phyloP scores from a whole-genome alignment of 176 grass and related monocot species.

The Lolium rigidum region DNA sequence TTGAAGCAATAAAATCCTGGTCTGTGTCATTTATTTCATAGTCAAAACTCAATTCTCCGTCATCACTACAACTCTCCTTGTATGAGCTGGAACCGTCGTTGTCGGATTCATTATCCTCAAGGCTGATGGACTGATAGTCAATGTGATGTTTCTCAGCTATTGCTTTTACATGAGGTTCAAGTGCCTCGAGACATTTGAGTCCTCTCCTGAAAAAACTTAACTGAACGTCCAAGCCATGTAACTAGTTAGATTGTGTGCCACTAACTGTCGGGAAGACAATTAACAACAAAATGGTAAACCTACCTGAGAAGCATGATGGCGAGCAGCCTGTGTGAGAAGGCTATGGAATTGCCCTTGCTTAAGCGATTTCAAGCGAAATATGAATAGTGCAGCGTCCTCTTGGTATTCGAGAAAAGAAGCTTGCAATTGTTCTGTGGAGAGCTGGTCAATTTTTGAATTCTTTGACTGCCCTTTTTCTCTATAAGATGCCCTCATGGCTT shows the following conservation, averaged over 20 bases:
- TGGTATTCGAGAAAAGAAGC: slow-evolving; percentile 66
- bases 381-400: slow-evolving; percentile 77
- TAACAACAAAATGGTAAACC: slow-evolving; percentile 23
- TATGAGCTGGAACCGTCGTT: slow-evolving; percentile 58
- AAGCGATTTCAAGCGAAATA: slow-evolving; percentile 90
- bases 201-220: slow-evolving; percentile 89
- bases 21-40: slow-evolving; percentile 66
- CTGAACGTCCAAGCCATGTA: slow-evolving; percentile 46
- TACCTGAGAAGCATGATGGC: slow-evolving; percentile 96
- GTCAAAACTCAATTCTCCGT: slow-evolving; percentile 72
- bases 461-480: slow-evolving; percentile 65
- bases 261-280: slow-evolving; percentile 22
- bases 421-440: slow-evolving; percentile 65
- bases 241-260: slow-evolving; percentile 37
- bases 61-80: slow-evolving; percentile 57
- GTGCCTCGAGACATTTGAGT: slow-evolving; percentile 74
- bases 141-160: slow-evolving; percentile 81
- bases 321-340: slow-evolving; percentile 83
- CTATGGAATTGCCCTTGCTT: slow-evolving; percentile 93
- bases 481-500: slow-evolving; percentile 69
- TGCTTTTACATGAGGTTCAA: slow-evolving; percentile 80
- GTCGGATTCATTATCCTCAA: slow-evolving; percentile 72
- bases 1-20: slow-evolving; percentile 52
- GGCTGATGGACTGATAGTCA: slow-evolving; percentile 73
- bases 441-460: slow-evolving; percentile 59